These are phyloP conservation scores for Pseudoneurospora amorphoporcata DNA, from an alignment of 495 filamentous ascomycete species.

Conservation along the genomic window DNA sequence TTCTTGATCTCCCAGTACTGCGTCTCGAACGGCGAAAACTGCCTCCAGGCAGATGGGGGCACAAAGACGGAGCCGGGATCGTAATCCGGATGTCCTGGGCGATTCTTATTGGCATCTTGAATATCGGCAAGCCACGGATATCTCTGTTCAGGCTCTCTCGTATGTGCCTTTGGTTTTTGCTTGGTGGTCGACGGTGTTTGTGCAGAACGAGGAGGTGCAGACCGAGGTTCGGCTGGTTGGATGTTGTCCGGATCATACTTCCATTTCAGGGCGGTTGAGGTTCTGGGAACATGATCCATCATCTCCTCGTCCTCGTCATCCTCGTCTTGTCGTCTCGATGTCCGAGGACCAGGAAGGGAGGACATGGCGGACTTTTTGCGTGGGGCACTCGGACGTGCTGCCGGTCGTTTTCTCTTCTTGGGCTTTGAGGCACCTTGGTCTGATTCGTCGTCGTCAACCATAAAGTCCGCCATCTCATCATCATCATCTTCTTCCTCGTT, in stretches of 20 bases:
- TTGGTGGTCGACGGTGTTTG: constrained; percentile 27
- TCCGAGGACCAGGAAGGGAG: constrained; percentile 21
- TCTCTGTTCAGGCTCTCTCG: constrained; percentile 67
- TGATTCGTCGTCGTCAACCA: constrained; percentile 73
- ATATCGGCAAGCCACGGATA: constrained; percentile 85
- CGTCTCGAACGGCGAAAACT: constrained; percentile 90
- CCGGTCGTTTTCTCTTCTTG: constrained; percentile 64
- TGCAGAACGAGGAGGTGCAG: constrained; percentile 23
- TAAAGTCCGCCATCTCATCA: constrained; percentile 68
- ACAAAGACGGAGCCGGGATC: constrained; percentile 89
- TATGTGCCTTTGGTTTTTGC: constrained; percentile 57
- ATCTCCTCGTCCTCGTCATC: constrained; percentile 27
- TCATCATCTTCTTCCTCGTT: constrained; percentile 54
- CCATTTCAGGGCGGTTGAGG: constrained; percentile 78
- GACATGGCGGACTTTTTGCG: constrained; percentile 48
- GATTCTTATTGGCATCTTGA: constrained; percentile 70
- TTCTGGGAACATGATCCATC: constrained; percentile 41
- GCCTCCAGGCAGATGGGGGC: constrained; percentile 60
- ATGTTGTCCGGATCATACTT: constrained; percentile 70
- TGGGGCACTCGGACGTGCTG: constrained; percentile 36
- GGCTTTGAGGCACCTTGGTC: constrained; percentile 43
- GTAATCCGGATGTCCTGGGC: constrained; percentile 74
- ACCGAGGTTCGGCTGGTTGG: constrained; percentile 46
- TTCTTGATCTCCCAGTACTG: constrained; percentile 99
- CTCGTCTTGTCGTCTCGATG: not conserved